A percentile compares a stretch with the other conserved stretches of the same genome.
Conservation (phyloP, 805 yeast species). For the Lipomyces starkeyi region DNA sequence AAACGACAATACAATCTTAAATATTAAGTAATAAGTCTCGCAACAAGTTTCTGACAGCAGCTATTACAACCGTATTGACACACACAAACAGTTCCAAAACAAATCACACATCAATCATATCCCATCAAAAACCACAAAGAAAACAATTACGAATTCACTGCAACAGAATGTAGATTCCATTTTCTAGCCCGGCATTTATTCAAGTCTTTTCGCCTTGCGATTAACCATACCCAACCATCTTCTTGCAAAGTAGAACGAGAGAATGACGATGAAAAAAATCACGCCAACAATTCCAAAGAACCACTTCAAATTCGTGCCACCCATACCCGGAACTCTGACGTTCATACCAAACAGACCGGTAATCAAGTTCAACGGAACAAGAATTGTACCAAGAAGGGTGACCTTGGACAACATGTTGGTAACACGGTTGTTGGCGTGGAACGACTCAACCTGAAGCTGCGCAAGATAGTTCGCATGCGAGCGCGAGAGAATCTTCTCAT, state of each 20-base stretch:
- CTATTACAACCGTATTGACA: too few relatives aligned
- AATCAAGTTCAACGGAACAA: constrained; percentile 86
- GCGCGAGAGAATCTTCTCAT: constrained; percentile 90
- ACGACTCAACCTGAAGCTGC: constrained; percentile 90
- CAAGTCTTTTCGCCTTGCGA: background rate
- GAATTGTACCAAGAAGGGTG: constrained; percentile 85
- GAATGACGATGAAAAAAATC: constrained; percentile 51
- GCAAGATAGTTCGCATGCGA: constrained; percentile 93
- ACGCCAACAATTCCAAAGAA: constrained; percentile 71
- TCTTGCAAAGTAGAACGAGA: constrained; percentile 51
- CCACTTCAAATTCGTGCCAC: constrained; percentile 57
- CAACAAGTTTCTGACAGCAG: too few relatives aligned
- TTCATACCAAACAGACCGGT: constrained; percentile 98
- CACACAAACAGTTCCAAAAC: too few relatives aligned
- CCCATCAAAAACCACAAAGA: too few relatives aligned
- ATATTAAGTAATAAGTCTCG: too few relatives aligned
- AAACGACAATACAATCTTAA: too few relatives aligned
- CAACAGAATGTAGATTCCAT: too few relatives aligned
- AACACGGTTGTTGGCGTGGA: constrained; percentile 80
- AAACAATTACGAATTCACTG: background rate
- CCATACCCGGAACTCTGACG: constrained; percentile 80
- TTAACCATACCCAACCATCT: constrained; percentile 25
- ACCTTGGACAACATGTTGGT: constrained; percentile 89
- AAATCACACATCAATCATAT: too few relatives aligned
- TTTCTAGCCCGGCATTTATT: background rate